Evolutionary conservation across 2,329 filamentous ascomycete genomes (phyloP), one percentile per base, ranked within the genome.

Genomic region (Apiospora rasikravindrae): DNA sequence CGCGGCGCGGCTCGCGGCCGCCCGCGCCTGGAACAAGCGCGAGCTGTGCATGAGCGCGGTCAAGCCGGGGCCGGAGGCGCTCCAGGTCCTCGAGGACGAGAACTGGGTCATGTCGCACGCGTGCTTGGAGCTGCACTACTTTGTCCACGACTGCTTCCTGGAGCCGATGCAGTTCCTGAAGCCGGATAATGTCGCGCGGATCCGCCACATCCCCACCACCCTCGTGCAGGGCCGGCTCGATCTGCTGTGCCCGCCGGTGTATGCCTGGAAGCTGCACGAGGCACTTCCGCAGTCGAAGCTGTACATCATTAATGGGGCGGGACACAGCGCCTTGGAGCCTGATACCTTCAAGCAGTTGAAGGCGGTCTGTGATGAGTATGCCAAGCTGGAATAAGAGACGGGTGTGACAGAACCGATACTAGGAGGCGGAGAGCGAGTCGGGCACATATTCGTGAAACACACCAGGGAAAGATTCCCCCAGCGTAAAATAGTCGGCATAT

Each of bases 141-240:
- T 81, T 70, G 74, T 76, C n/a, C 78, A 83, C 73, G 72, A 76
- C 49, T 78, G 74, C 16, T 84, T 79, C 76, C 70, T 84, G 71
- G 80, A 81, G 57, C 79, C 82, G 2, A 78, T 79, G 1, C 78
- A 83, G 71, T 73, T 84, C 4, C 19, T 69, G 1, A 5, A 10
- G 49, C 33, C 83, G 70, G 77, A 80, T 24, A 81, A 82, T 13
- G 81, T 79, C 79, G 78, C 79, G 8, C 78, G 77, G 64, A 79
- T 81, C 71, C 75, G 73, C 57, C 77, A 78, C 70, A 71, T 80
- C 2, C 76, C 79, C 1, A 79, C 77, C 16, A 74, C 79, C 10
- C 84, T 86, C 51, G 80, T 86, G 22, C 84, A 86, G 73, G 84
- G 84, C 0, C 79, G 84, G n/a, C 84, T 85, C 70, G 84, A 86